phyloP scores from a whole-genome alignment of 1,284 basidiomycete species.

The Phenoliferia sp. region DNA sequence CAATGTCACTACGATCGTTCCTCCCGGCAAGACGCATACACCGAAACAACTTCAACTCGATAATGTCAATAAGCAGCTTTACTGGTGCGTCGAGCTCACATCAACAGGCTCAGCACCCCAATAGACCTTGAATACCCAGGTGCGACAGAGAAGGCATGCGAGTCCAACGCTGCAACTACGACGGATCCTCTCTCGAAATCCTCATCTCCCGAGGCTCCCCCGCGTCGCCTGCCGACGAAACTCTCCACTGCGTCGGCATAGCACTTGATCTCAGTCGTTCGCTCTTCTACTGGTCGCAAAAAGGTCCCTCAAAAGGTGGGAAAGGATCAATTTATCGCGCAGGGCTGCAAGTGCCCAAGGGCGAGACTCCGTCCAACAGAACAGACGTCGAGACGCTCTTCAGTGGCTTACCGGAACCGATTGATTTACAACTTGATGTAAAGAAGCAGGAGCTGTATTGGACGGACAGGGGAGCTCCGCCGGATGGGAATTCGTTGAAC shows the following conservation, averaged over 20 bases:
- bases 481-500: slow-evolving; percentile 1
- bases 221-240: background rate
- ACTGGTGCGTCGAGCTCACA: background rate
- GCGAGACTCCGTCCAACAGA: background rate
- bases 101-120: background rate
- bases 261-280: background rate
- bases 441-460: background rate
- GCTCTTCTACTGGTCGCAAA: background rate
- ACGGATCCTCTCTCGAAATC: background rate
- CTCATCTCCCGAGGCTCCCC: background rate
- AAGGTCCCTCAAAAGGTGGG: background rate
- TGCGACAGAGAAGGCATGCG: background rate
- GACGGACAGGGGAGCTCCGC: background rate
- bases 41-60: slow-evolving; percentile 1
- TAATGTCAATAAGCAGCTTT: background rate
- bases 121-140: background rate
- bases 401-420: background rate
- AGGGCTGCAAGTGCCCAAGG: background rate
- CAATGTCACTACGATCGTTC: background rate
- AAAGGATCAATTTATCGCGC: background rate
- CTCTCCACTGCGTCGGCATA: background rate
- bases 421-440: background rate
- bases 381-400: background rate
- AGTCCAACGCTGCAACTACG: background rate
- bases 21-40: background rate